phyloP scores from a whole-genome alignment of 352 stramenopile species.

The Globisporangium nodosum region DNA sequence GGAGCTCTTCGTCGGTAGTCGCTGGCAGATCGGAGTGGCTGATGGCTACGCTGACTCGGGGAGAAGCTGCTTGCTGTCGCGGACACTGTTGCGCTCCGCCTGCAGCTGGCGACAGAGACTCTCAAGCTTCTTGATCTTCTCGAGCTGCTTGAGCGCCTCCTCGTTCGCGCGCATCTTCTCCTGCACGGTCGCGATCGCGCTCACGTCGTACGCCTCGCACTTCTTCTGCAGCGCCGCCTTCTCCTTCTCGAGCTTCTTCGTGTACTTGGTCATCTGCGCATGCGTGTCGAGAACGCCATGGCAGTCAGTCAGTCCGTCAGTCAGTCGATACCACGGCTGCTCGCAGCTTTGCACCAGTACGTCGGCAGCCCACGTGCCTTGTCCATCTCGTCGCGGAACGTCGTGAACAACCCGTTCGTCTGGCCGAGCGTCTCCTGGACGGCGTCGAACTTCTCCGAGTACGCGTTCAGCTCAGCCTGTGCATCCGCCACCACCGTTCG shows the following conservation, averaged over 20 bases:
- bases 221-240: conserved; percentile 78
- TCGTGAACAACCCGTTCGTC: conserved; percentile 84
- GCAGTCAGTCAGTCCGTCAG: not conserved
- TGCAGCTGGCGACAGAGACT: conserved; percentile 77
- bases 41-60: conserved; percentile 7
- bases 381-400: conserved; percentile 82
- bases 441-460: conserved; percentile 83
- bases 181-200: conserved; percentile 70
- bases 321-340: too few relatives aligned
- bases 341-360: not conserved
- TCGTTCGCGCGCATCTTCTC: conserved; percentile 56
- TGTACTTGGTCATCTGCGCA: conserved; percentile 69
- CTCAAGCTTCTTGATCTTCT: conserved; percentile 84
- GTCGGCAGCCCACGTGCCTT: conserved; percentile 30
- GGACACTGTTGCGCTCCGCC: conserved; percentile 61
- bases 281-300: too few relatives aligned
- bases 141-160: conserved; percentile 63
- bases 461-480: conserved; percentile 64
- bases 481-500: not conserved
- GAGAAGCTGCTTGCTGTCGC: conserved; percentile 17
- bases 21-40: not conserved
- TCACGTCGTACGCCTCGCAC: conserved; percentile 71
- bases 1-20: not conserved
- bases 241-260: conserved; percentile 86
- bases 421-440: conserved; percentile 83